Evolutionary conservation across 2,329 filamentous ascomycete genomes (phyloP), one percentile per base, ranked within the genome.

Genomic region (Xylariaceae sp.): DNA sequence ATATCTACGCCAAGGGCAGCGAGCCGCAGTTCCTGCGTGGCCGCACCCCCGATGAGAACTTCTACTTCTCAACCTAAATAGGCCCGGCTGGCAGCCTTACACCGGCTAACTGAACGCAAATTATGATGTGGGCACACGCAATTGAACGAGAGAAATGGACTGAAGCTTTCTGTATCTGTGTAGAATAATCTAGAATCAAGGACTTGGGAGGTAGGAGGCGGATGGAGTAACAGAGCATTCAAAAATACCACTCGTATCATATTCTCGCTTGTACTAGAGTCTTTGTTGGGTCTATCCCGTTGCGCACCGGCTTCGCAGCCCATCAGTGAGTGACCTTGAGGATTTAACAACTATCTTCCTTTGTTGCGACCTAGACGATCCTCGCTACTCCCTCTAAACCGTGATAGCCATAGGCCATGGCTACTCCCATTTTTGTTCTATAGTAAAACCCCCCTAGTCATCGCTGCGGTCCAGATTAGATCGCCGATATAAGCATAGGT

Each of bases 1-100:
- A 96, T 73, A 95, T 96, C 72, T 97, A 96, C 75, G 91, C 92
- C 67, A 80, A 80, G 61, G 92, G 92, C 63, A 87, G 83, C 58
- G 92, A 96, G 83, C 92, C 92, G 54, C 77, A 84, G 68, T 96
- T 87, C 79, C 83, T 96, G 76, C 85, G 92, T 66, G 92, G 92
- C 65, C 83, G 92, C 59, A 91, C 57, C 56, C 81, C 87, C 51
- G 92, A 97, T 69, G 94, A 97, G 87, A 92, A 91, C 76, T 94
- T 86, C 77, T 96, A 95, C 80, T 96, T 89, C 76, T 87, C 53
- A 7, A 51, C 50, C 19, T 58, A 51, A 58, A 41, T 13, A 18
- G 39, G 30, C 18, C 22, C 47, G 39, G 21, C 34, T 9, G 22
- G 41, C 22, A 32, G 16, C 41, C 19, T n/a, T 12, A 10, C 21